Conservation (phyloP, 306 rosid species). For the Calophaca sinica region DNA sequence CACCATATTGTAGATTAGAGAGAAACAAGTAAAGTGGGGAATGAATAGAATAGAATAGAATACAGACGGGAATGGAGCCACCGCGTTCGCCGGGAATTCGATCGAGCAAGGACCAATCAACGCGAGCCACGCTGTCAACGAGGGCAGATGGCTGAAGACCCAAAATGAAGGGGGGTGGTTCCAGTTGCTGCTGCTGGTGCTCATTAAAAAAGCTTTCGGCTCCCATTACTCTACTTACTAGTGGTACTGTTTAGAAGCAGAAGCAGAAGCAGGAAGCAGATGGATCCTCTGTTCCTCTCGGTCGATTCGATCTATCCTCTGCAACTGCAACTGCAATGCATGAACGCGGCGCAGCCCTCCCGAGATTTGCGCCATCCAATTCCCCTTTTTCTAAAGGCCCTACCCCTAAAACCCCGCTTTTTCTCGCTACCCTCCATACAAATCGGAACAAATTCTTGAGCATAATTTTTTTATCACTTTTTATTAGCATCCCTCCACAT, state of each 20-base stretch:
- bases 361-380: no score
- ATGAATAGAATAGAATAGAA: background rate
- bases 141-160: constrained; percentile 92
- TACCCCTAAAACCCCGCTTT: no score
- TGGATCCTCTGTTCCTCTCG: background rate
- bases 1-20: no score
- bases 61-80: constrained; percentile 84
- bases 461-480: no score
- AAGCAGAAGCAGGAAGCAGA: no score
- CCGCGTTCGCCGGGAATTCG: constrained; percentile 80
- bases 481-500: no score
- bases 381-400: no score
- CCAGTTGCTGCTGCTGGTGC: background rate
- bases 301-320: background rate
- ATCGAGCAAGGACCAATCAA: constrained; percentile 67
- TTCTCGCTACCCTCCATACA: no score
- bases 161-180: constrained; percentile 66
- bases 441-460: no score
- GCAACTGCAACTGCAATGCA: background rate
- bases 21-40: no score
- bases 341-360: background rate
- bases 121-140: constrained; percentile 76
- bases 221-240: constrained; percentile 33
- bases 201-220: constrained; percentile 35
- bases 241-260: no score